Conservation (phyloP, 2,329 filamentous ascomycete species). For the Pseudodiploospora longispora region DNA sequence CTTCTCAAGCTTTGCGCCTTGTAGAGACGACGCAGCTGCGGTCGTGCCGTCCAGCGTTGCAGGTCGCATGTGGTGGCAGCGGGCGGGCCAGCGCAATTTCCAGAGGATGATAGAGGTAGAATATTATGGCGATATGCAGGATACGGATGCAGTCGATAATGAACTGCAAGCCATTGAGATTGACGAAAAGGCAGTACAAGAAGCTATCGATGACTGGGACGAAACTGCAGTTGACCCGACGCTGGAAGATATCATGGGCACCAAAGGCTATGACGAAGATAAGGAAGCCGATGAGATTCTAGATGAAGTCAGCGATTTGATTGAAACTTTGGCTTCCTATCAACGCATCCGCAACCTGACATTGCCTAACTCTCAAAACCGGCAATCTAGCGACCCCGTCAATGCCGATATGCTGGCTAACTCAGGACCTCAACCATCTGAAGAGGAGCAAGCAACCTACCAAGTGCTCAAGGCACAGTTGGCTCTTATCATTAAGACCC, state of each 20-base stretch:
- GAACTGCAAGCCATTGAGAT: conserved; percentile 30
- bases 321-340: conserved; percentile 69
- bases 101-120: conserved; percentile 54
- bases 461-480: conserved; percentile 69
- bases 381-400: conserved; percentile 53
- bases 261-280: conserved; percentile 50
- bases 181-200: conserved; percentile 44
- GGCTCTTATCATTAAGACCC: conserved; percentile 59
- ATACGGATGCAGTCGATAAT: conserved; percentile 25
- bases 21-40: conserved; percentile 63
- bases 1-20: conserved; percentile 74
- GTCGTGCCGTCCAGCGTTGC: conserved; percentile 60
- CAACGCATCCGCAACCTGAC: conserved; percentile 71
- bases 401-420: conserved; percentile 61
- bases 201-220: conserved; percentile 52
- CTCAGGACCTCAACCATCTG: conserved; percentile 59
- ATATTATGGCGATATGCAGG: conserved; percentile 32
- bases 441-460: conserved; percentile 55
- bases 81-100: conserved; percentile 56
- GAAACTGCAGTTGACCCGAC: conserved; percentile 49
- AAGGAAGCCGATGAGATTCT: conserved; percentile 64
- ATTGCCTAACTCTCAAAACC: conserved; percentile 55
- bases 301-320: conserved; percentile 64
- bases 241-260: conserved; percentile 43
- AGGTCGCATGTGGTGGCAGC: conserved; percentile 70